Conservation (phyloP, 1,284 basidiomycete genomes). For the Moesziomyces antarcticus region DNA sequence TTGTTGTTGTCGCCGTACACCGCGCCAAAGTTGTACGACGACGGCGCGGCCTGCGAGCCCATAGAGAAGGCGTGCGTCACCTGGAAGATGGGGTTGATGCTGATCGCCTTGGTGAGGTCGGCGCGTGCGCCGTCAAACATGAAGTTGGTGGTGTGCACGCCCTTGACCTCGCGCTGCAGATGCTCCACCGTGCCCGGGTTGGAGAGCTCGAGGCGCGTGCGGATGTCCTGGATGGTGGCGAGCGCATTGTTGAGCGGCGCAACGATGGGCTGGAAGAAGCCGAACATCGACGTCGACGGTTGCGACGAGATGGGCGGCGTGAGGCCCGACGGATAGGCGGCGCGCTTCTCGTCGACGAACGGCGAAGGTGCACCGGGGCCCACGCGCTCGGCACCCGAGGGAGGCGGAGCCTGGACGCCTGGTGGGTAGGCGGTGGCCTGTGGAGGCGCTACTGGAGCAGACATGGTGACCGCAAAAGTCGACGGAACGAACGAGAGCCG, state of each 20-base stretch:
- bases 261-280: conserved; percentile 57
- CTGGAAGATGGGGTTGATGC: conserved; percentile 94
- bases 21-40: conserved; percentile 93
- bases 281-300: conserved; percentile 47
- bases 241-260: conserved; percentile 48
- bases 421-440: conserved; percentile 44
- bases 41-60: conserved; percentile 71
- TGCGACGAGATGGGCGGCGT: conserved; percentile 40
- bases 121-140: conserved; percentile 97
- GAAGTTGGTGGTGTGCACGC: conserved; percentile 91
- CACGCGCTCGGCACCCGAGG: conserved; percentile 44
- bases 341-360: conserved; percentile 46
- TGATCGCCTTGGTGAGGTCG: conserved; percentile 93
- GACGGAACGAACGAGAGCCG: not conserved
- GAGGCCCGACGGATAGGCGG: conserved; percentile 38
- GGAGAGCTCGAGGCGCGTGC: conserved; percentile 57
- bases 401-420: conserved; percentile 37
- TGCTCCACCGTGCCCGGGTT: conserved; percentile 65
- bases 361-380: conserved; percentile 36
- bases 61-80: conserved; percentile 94
- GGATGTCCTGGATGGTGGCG: conserved; percentile 47
- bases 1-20: conserved; percentile 85
- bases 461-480: conserved; percentile 17
- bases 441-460: conserved; percentile 37
- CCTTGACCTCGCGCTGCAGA: conserved; percentile 67